A percentile compares a stretch with the other conserved stretches of the same genome.
phyloP scores from a whole-genome alignment of 345 rosid species.

The Heritiera fomes region DNA sequence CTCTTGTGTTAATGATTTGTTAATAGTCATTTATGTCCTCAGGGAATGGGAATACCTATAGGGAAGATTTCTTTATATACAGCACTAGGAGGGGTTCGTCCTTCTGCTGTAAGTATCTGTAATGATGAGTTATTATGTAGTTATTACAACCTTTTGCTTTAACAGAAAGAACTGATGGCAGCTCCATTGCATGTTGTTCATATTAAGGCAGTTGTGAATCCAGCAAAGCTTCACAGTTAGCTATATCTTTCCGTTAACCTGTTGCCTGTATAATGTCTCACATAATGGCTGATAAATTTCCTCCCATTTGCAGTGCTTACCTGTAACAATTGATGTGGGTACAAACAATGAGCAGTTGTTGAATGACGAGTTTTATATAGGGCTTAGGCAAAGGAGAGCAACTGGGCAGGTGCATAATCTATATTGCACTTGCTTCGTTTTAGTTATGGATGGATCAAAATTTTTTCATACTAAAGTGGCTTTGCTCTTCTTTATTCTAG shows the following conservation, averaged over 20 bases:
- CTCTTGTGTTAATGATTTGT: background rate
- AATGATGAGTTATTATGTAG: background rate
- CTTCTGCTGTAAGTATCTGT: slow-evolving; percentile 77
- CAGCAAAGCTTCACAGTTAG: too few relatives aligned
- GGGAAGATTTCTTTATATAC: slow-evolving; percentile 93
- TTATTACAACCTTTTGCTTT: background rate
- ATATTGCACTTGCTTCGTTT: slow-evolving; percentile 11
- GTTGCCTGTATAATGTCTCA: background rate
- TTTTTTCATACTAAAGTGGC: slow-evolving; percentile 14
- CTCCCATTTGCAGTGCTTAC: slow-evolving; percentile 73
- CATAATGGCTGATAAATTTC: background rate
- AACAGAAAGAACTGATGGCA: background rate
- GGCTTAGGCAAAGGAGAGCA: slow-evolving; percentile 93
- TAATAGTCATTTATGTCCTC: slow-evolving; percentile 13
- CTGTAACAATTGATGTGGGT: slow-evolving; percentile 96
- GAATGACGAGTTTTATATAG: slow-evolving; percentile 94
- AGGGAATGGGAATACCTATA: slow-evolving; percentile 99
- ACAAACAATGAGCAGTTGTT: slow-evolving; percentile 88
- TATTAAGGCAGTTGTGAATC: too few relatives aligned
- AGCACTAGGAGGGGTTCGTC: slow-evolving; percentile 96
- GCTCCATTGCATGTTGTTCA: background rate
- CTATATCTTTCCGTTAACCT: background rate
- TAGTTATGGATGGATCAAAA: slow-evolving; percentile 11
- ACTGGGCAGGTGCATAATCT: slow-evolving; percentile 70
- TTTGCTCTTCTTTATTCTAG: slow-evolving; percentile 39